Base-by-base conservation (phyloP, 495 filamentous ascomycete species). In the Durotheca rogersii region DNA sequence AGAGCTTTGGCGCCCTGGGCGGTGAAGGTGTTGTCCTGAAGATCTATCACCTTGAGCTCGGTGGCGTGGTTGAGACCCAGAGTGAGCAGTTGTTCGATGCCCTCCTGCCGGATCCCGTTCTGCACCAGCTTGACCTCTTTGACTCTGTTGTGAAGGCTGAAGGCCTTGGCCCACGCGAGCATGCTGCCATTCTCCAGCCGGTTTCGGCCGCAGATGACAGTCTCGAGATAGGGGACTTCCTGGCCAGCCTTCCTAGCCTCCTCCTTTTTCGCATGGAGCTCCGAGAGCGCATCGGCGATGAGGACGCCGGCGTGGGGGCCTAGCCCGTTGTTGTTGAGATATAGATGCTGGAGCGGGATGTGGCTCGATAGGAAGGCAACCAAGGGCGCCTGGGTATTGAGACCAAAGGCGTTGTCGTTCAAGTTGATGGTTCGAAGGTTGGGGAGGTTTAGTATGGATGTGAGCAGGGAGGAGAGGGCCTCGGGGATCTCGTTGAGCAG, bases 11-110 rank as follows among this genome's bases (percentile, higher is more conserved):
- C 89, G 6, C 91, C 93, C 47, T 77, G 72, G 25, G 83, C 56
- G 6, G 94, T 97, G 64, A 97, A 97, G 7, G 93, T 96, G 69
- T 98, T 98, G 66, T 98, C 93, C 71, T 98, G 91, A 56, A 98
- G 69, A 77, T 98, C 93, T 27, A 97, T 67, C 33, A 88, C 77
- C 65, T 82, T 68, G 27, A 98, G 75, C 25, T 71, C 70, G 15
- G 63, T 73, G 23, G 86, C 79, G 53, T 85, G 77, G 41, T 78
- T 73, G 31, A 98, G 75, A 51, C 93, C 93, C 36, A 90, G 75
- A 49, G 78, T 81, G 38, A 98, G 63, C 36, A 98, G 70, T 53
- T 81, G 72, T 41, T 82, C 81, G 59, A 96, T 89, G 49, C 93
- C 93, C 70, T 96, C 89, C 63, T 92, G 89, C 23, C 93, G 81